Conservation (phyloP, 2,329 filamentous ascomycete genomes). For the Sporothrix brunneoviolacea region DNA sequence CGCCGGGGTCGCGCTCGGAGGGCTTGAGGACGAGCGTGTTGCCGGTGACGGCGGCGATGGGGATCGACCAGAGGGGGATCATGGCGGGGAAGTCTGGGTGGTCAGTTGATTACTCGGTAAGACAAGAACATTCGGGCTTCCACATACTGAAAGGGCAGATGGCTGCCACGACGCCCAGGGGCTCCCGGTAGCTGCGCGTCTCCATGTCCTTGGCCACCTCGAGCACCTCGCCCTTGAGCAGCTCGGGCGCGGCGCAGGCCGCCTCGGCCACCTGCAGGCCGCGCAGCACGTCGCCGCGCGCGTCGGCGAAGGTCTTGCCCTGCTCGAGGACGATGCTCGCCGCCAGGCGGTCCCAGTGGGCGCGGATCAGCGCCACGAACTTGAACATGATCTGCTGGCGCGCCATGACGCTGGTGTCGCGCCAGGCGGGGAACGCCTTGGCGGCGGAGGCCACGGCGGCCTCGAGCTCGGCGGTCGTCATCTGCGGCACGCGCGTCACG, state of each 20-base stretch:
- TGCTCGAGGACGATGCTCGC: slow-evolving; percentile 82
- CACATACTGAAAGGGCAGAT: slow-evolving; percentile 79
- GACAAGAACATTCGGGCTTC: no score
- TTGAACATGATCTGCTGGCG: slow-evolving; percentile 85
- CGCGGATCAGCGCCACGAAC: slow-evolving; percentile 69
- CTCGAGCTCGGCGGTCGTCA: slow-evolving; percentile 68
- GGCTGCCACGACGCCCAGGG: slow-evolving; percentile 71
- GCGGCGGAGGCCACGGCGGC: slow-evolving; percentile 69
- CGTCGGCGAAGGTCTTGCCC: slow-evolving; percentile 81
- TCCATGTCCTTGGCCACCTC: slow-evolving; percentile 89
- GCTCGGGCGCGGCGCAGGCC: slow-evolving; percentile 70
- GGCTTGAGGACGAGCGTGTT: slow-evolving; percentile 82
- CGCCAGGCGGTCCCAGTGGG: slow-evolving; percentile 81
- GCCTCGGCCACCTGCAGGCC: slow-evolving; percentile 81
- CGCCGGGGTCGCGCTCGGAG: slow-evolving; percentile 76
- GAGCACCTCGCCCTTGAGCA: slow-evolving; percentile 75
- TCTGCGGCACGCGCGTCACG: slow-evolving; percentile 75
- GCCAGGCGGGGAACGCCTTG: slow-evolving; percentile 70
- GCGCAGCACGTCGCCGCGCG: slow-evolving; percentile 72
- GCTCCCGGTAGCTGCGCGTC: slow-evolving; percentile 74
- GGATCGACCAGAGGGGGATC: slow-evolving; percentile 85
- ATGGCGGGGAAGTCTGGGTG: slow-evolving; percentile 73
- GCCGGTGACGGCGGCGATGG: slow-evolving; percentile 73
- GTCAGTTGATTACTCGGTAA: no score
- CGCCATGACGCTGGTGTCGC: slow-evolving; percentile 60